Base-by-base conservation (phyloP, 2,329 filamentous ascomycete species). In the Saccharata proteae region DNA sequence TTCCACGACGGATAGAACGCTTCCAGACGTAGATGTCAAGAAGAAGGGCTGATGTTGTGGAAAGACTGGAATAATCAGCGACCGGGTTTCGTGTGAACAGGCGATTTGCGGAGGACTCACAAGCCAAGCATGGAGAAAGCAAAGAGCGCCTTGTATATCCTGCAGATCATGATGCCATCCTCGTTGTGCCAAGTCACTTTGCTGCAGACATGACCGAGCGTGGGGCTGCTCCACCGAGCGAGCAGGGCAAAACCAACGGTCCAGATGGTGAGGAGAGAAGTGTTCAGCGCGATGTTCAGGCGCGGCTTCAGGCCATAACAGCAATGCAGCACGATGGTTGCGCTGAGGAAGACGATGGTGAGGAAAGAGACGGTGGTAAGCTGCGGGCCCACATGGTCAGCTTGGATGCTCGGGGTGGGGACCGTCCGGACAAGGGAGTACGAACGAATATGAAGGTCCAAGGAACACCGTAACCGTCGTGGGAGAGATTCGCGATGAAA, bases 371-470 rank as follows among this genome's bases (percentile, higher is more conserved):
- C 56, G 14, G 62, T 42, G 25, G 69, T 54, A 30, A 74, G 62
- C 71, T 74, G 36, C 26, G 13, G 11, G n/a, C n/a, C n/a, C n/a
- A 16, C 7, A 12, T 13, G 4, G 18, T 29, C 26, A 34, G 32
- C 18, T 22, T 22, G 8, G 9, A n/a, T 9, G 20, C 20, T n/a
- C n/a, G 20, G n/a, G 4, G 5, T 5, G 10, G 25, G 14, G 25
- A 5, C 12, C 19, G 17, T 13, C n/a, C 10, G 5, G 16, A 17
- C 10, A n/a, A 12, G 10, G 13, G 11, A 26, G 33, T 21, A 42
- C 61, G 39, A 59, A 74, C 70, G 38, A 74, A 51, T 12, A 74
- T 57, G 44, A 75, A 75, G 3, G 69, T 70, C 64, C 68, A 74
- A 1, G 71, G 71, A 3, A 70, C 53, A 26, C 57, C 59, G 50